Conservation (phyloP, 2,329 filamentous ascomycete species). For the Claviceps africana region DNA sequence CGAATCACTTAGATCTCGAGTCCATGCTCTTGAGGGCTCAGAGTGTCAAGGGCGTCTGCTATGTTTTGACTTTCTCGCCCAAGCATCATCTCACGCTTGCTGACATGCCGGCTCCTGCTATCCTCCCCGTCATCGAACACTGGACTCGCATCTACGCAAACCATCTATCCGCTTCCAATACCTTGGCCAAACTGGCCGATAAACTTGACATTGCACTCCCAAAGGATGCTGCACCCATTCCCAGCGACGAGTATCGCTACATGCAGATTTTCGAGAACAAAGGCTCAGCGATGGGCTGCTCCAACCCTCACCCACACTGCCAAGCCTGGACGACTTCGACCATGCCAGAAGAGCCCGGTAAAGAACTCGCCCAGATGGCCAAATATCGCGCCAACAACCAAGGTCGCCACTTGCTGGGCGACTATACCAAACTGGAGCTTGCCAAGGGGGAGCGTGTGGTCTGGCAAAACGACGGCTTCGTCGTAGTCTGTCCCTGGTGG, state of each 20-base stretch:
- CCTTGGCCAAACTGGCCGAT: conserved; percentile 34
- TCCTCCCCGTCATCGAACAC: conserved; percentile 69
- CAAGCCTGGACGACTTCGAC: conserved; percentile 92
- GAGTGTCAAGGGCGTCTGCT: conserved; percentile 87
- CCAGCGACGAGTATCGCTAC: conserved; percentile 71
- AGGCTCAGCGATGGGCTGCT: conserved; percentile 94
- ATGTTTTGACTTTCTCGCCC: conserved; percentile 87
- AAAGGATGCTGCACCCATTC: conserved; percentile 24
- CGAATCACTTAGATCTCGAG: conserved; percentile 43
- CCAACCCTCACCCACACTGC: conserved; percentile 93
- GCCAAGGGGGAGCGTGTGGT: conserved; percentile 75
- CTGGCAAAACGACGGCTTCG: conserved; percentile 72
- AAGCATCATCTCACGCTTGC: conserved; percentile 85
- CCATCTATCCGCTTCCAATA: conserved; percentile 61
- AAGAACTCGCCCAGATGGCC: conserved; percentile 64
- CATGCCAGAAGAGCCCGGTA: conserved; percentile 74
- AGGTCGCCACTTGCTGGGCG: conserved; percentile 64
- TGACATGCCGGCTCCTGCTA: conserved; percentile 66
- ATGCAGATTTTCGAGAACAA: conserved; percentile 99
- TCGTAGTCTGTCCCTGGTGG: conserved; percentile 95
- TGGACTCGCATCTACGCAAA: conserved; percentile 85
- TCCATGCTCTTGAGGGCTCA: conserved; percentile 68
- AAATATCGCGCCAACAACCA: conserved; percentile 62
- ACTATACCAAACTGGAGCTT: conserved; percentile 75
- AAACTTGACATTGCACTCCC: conserved; percentile 26